Evolutionary conservation across 768 basidiomycete genomes (phyloP).

Genomic region (Pulveroboletus frians): DNA sequence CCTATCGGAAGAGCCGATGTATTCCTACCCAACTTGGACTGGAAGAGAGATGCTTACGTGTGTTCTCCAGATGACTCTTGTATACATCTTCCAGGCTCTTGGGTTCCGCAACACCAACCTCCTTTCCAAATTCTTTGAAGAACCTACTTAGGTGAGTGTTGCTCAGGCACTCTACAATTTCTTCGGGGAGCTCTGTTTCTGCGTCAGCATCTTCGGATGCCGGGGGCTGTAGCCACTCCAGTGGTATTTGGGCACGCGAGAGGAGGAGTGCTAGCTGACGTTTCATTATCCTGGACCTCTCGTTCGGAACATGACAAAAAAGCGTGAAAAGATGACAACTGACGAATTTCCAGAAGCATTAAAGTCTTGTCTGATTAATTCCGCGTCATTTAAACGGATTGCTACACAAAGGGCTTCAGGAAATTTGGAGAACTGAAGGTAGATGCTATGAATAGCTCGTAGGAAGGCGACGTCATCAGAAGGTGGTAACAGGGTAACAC

Average conservation of each 20-base stretch:
- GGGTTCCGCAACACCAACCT: constrained; percentile 83
- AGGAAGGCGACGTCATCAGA: constrained; percentile 92
- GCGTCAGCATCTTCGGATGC: constrained; percentile 46
- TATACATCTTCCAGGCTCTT: constrained; percentile 96
- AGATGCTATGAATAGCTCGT: constrained; percentile 82
- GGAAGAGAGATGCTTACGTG: constrained; percentile 45
- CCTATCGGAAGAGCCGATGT: constrained; percentile 35
- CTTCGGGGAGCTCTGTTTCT: constrained; percentile 68
- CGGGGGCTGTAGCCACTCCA: constrained; percentile 79
- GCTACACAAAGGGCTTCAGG: constrained; percentile 88
- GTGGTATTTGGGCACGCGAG: constrained; percentile 84
- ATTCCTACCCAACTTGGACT: neutral
- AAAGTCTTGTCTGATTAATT: constrained; percentile 83
- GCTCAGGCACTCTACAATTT: constrained; percentile 79
- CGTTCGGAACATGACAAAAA: neutral
- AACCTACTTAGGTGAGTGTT: constrained; percentile 78
- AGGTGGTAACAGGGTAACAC: constrained; percentile 84
- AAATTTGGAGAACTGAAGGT: constrained; percentile 79
- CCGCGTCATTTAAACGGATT: constrained; percentile 75
- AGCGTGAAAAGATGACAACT: constrained; percentile 26
- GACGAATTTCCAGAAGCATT: constrained; percentile 84
- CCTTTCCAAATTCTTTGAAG: constrained; percentile 91
- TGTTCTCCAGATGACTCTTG: constrained; percentile 91
- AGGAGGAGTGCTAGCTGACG: constrained; percentile 92
- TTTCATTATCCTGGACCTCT: constrained; percentile 66